A percentile compares a stretch with the other conserved stretches of the same genome.
phyloP scores from a whole-genome alignment of 495 filamentous ascomycete species.

The Daldinia vernicosa region DNA sequence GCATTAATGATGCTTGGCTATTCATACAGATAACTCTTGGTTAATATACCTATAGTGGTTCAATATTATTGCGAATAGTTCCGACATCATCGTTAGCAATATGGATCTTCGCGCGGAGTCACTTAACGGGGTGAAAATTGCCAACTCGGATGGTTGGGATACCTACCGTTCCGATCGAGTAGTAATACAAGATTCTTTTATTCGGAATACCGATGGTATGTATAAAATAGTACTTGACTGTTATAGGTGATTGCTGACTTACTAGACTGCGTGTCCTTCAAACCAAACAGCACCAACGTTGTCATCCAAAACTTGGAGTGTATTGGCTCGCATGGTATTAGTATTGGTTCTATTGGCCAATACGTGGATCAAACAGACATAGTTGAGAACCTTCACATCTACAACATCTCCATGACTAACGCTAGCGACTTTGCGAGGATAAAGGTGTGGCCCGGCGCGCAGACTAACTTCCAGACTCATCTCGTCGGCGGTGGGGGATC shows the following conservation, averaged over 20 bases:
- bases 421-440: conserved; percentile 45
- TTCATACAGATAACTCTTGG: not conserved
- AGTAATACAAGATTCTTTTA: conserved; percentile 72
- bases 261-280: conserved; percentile 75
- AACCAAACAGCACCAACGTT: conserved; percentile 79
- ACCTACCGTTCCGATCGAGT: conserved; percentile 69
- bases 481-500: conserved; percentile 49
- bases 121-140: conserved; percentile 28
- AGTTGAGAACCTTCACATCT: conserved; percentile 46
- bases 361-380: conserved; percentile 44
- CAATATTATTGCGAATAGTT: conserved; percentile 73
- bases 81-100: conserved; percentile 70
- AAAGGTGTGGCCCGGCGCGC: conserved; percentile 47
- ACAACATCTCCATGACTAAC: conserved; percentile 48
- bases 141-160: conserved; percentile 78
- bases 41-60: conserved; percentile 57
- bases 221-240: not conserved
- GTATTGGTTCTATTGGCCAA: conserved; percentile 47
- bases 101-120: conserved; percentile 63
- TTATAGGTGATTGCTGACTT: not conserved
- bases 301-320: conserved; percentile 75
- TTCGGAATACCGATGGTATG: conserved; percentile 71
- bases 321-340: conserved; percentile 65
- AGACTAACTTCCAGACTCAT: conserved; percentile 42
- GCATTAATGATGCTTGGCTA: not conserved